Evolutionary conservation across 1,284 basidiomycete genomes (phyloP), one percentile per base, ranked within the genome.

Genomic region (Puccinia novopanici): DNA sequence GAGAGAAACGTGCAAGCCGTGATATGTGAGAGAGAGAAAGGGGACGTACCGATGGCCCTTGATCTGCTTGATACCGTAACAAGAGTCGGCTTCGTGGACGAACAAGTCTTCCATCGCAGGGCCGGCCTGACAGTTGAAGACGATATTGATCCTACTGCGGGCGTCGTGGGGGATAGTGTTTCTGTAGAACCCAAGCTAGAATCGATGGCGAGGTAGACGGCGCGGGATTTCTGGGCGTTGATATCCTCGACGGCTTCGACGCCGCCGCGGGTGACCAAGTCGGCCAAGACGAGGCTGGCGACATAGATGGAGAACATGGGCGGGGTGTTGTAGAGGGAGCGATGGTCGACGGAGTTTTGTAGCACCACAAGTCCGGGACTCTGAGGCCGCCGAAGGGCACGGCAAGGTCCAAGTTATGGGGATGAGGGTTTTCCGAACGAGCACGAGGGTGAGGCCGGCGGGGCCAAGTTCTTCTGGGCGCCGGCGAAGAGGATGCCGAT

Each of bases 391-490:
- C 92, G 77, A 93, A 88, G 84, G 88, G 88, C n/a, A 90, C 89
- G 0, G 93, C 92, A 9, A 90, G 91, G 83, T 94, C 92, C 57
- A 92, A 91, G 85, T 93, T 92, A 83, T 93, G 6, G 6, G 45
- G 84, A 97, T 88, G 85, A 97, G 91, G 86, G 97, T 94, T 82
- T 95, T 91, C 48, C 93, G 91, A 24, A 98, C 93, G 86, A 99
- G 96, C 82, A 96, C 88, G 84, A 99, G 90, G 5, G 95, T 96
- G 34, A 97, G 88, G 3, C 97, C 97, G 0, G 95, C 91, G 0
- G 97, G 97, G 96, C 97, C 73, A 99, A 89, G 86, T 99, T 99
- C 89, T 99, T 99, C 87, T 99, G 97, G n/a, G 93, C 97, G 57
- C 97, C 97, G 15, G 96, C 98, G 86, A 93, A 99, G 84, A 99